Conservation (phyloP, 192 early-diverging fungal genomes). For the Hyaloraphidium curvatum region DNA sequence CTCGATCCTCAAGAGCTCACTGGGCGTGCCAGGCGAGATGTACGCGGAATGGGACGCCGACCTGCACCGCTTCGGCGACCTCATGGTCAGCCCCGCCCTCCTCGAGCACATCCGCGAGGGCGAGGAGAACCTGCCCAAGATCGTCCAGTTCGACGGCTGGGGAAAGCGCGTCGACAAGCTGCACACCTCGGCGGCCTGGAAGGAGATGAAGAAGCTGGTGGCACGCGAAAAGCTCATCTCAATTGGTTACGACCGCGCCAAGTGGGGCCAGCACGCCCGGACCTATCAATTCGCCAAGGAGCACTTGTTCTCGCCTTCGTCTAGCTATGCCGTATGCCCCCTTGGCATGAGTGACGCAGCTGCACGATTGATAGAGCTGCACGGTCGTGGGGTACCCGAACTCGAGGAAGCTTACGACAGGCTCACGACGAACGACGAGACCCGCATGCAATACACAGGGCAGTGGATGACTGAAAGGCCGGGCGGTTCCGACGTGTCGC, state of each 20-base stretch:
- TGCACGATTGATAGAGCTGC: constrained; percentile 33
- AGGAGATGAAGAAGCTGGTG: constrained; percentile 30
- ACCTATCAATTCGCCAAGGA: constrained; percentile 44
- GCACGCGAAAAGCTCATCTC: constrained; percentile 45
- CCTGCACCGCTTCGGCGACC: constrained; percentile 21
- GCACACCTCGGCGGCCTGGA: constrained; percentile 35
- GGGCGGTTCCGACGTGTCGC: constrained; percentile 42
- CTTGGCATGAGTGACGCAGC: constrained; percentile 55
- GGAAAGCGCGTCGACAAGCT: constrained; percentile 40
- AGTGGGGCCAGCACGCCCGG: constrained; percentile 25
- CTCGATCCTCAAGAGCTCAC: not conserved
- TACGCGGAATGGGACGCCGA: constrained; percentile 11
- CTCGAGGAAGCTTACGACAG: constrained; percentile 15
- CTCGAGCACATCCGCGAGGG: too few relatives aligned
- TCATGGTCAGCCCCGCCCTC: too few relatives aligned
- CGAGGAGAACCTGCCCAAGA: constrained; percentile 34
- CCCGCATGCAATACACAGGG: constrained; percentile 9
- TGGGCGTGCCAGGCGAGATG: too few relatives aligned
- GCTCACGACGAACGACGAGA: constrained; percentile 19
- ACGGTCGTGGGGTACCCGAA: constrained; percentile 31
- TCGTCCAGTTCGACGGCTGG: constrained; percentile 47
- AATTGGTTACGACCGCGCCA: constrained; percentile 37
- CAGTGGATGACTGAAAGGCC: constrained; percentile 64
- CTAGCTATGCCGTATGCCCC: constrained; percentile 37
- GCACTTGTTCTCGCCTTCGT: constrained; percentile 26